Conservation (phyloP, 192 early-diverging fungal species). For the Coemansia sp. region DNA sequence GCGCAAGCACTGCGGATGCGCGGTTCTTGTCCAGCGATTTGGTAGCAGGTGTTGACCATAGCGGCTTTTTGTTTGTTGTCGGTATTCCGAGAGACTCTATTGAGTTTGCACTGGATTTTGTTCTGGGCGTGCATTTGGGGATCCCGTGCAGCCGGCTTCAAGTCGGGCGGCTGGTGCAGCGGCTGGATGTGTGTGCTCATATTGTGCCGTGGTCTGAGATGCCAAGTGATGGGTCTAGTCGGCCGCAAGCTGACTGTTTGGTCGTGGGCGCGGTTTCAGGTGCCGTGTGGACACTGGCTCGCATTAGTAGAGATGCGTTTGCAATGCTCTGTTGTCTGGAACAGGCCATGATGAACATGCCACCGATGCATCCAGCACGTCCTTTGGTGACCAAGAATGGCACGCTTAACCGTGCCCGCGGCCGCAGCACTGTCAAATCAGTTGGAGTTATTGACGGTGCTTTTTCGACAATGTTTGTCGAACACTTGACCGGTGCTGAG, state of each 20-base stretch:
- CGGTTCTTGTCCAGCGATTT: conserved; percentile 21
- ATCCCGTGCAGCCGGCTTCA: conserved; percentile 27
- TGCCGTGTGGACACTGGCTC: conserved; percentile 38
- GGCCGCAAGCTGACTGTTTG: background rate
- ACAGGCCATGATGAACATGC: conserved; percentile 23
- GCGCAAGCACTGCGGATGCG: conserved; percentile 31
- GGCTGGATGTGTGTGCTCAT: conserved; percentile 8
- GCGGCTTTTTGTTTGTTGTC: conserved; percentile 30
- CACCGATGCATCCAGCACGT: conserved; percentile 25
- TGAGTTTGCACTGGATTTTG: conserved; percentile 46
- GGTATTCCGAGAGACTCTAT: conserved; percentile 7
- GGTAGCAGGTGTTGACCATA: conserved; percentile 27
- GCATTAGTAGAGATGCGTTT: conserved; percentile 30
- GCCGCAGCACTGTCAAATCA: conserved; percentile 2
- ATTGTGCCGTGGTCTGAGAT: conserved; percentile 24
- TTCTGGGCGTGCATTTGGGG: conserved; percentile 32
- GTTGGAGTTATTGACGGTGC: conserved; percentile 23
- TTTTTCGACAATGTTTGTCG: conserved; percentile 19
- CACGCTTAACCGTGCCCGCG: conserved; percentile 15
- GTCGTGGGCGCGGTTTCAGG: conserved; percentile 26
- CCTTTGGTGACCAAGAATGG: conserved; percentile 21
- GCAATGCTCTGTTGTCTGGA: conserved; percentile 23
- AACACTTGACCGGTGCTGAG: conserved; percentile 21
- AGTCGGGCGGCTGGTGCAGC: conserved; percentile 14
- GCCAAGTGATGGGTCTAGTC: too few species aligned